Evolutionary conservation across 139 green algal species (phyloP).

Genomic region (Picochlorum sp.): DNA sequence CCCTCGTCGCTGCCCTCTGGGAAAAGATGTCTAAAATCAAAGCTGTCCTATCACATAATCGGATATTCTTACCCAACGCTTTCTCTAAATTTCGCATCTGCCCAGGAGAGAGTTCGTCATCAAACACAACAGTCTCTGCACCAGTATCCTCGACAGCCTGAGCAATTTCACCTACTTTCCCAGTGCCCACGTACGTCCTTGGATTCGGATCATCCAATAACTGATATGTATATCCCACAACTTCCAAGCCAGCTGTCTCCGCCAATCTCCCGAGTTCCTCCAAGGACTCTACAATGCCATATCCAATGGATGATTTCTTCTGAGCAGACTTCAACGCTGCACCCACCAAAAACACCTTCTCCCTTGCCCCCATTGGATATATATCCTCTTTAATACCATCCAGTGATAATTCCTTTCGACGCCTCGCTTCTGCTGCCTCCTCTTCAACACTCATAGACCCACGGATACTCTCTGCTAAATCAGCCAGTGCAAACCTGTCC

Average conservation of each 20-base stretch:
- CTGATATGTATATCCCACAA: slow-evolving; percentile 78
- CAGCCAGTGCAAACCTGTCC: too few species aligned
- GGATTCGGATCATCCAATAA: slow-evolving; percentile 63
- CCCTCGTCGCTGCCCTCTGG: slow-evolving; percentile 79
- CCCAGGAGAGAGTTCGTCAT: slow-evolving; percentile 85
- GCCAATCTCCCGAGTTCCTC: slow-evolving; percentile 83
- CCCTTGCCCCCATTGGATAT: background rate
- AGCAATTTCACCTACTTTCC: slow-evolving; percentile 71
- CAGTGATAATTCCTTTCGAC: too few species aligned
- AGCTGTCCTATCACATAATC: slow-evolving; percentile 87
- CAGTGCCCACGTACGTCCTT: slow-evolving; percentile 82
- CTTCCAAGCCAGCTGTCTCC: slow-evolving; percentile 80
- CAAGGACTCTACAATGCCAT: slow-evolving; percentile 72
- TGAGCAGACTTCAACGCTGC: slow-evolving; percentile 36
- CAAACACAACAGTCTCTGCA: slow-evolving; percentile 86
- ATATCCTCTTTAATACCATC: background rate
- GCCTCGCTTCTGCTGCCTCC: background rate
- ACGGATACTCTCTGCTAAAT: slow-evolving; percentile 4
- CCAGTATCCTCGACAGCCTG: slow-evolving; percentile 25
- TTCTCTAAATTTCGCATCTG: slow-evolving; percentile 81
- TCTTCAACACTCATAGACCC: slow-evolving; percentile 13
- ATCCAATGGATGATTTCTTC: slow-evolving; percentile 20
- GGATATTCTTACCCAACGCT: slow-evolving; percentile 38
- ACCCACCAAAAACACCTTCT: slow-evolving; percentile 60
- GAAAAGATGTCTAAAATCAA: slow-evolving; percentile 98